Conservation (phyloP, 345 rosid genomes). For the Moricandia moricandioides region DNA sequence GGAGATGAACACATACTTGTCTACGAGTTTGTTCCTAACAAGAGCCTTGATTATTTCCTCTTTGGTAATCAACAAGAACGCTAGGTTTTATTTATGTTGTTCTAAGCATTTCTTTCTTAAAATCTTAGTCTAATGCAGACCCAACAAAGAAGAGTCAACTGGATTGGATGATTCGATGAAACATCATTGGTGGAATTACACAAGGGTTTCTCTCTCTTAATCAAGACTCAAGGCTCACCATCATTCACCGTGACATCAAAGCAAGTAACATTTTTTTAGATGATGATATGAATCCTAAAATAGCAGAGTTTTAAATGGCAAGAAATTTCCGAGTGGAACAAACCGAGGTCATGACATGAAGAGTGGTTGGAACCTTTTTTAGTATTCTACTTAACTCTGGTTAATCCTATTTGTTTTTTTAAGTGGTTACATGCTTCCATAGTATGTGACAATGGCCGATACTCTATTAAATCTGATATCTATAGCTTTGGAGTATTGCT, state of each 20-base stretch:
- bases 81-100: background rate
- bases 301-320: background rate
- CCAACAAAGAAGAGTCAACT: background rate
- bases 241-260: background rate
- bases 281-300: background rate
- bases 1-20: background rate
- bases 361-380: background rate
- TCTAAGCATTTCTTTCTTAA: background rate
- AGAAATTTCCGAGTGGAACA: background rate
- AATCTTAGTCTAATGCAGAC: background rate
- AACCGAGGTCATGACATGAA: background rate
- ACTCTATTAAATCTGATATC: background rate
- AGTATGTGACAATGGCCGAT: background rate
- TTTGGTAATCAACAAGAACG: background rate
- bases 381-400: background rate
- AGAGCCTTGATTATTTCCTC: background rate
- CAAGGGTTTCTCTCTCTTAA: background rate
- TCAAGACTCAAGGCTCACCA: background rate
- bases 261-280: background rate
- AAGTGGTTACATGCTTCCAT: background rate
- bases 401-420: background rate
- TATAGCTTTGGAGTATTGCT: background rate
- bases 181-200: background rate
- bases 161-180: background rate
- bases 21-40: background rate